phyloP scores from a whole-genome alignment of 352 stramenopile genomes.

The Porosira glacialis region DNA sequence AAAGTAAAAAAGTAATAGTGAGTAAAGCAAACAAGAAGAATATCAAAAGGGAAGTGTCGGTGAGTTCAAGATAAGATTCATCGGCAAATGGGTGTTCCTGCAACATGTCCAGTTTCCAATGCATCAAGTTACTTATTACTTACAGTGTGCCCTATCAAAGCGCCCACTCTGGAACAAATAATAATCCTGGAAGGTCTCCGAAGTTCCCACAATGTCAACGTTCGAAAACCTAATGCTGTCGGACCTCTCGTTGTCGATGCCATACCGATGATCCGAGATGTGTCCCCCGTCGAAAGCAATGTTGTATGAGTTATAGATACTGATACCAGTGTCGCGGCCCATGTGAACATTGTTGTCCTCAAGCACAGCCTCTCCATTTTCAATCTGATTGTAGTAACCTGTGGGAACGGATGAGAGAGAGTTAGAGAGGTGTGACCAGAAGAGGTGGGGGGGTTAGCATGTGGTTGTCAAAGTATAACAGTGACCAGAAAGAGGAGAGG shows the following conservation, averaged over 20 bases:
- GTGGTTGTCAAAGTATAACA: too few species aligned
- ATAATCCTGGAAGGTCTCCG: conserved; percentile 38
- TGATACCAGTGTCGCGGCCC: conserved; percentile 45
- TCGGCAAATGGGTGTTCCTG: too few species aligned
- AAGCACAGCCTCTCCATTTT: conserved; percentile 30
- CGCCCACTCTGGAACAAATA: too few species aligned
- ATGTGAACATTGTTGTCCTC: conserved; percentile 39
- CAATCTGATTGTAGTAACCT: conserved; percentile 31
- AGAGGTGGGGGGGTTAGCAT: too few species aligned
- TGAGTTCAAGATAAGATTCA: too few species aligned
- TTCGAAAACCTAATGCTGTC: conserved; percentile 32
- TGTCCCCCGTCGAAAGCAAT: conserved; percentile 33
- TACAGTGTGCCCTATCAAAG: too few species aligned
- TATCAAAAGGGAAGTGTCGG: too few species aligned
- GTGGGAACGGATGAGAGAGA: conserved; percentile 13
- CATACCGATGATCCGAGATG: conserved; percentile 50
- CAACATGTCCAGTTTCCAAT: too few species aligned
- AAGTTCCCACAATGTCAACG: conserved; percentile 25
- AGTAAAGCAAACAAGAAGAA: too few species aligned
- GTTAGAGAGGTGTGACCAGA: neutral
- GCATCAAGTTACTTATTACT: too few species aligned
- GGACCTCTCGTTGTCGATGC: conserved; percentile 13
- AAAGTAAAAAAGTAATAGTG: too few species aligned
- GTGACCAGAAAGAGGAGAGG: too few species aligned
- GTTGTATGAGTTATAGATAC: conserved; percentile 36